Evolutionary conservation across 805 yeast species (phyloP), one percentile per base, ranked within the genome.

Genomic region (Candida verbasci): DNA sequence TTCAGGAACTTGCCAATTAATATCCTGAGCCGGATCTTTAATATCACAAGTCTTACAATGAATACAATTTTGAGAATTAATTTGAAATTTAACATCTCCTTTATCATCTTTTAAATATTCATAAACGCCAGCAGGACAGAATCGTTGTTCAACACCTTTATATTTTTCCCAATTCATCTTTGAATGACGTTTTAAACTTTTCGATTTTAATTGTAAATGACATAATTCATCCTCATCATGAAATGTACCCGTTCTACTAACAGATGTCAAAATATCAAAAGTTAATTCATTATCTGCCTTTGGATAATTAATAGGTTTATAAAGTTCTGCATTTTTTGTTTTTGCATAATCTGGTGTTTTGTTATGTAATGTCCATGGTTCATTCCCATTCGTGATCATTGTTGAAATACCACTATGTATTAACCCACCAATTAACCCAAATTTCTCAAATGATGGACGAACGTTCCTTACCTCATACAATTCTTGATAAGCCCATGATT

Each of bases 21-120:
- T 93, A 55, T 89, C 96, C 62, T 91, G 96, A 1, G 86, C 72
- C 6, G 98, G 98, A 8, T 83, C 94, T 62, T 93, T 93, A 59
- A 93, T 93, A 62, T 93, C 98, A 69, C 98, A 91, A 2, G 97
- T 91, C 63, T 93, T 93, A 68, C 98, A 93, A 61, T 93, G 98
- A 47, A 93, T 89, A 68, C 98, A 93, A 62, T 93, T 93, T 64
- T 93, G 98, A 15, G 95, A 78, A 64, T 93, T 93, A 62, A 93
- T 91, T 58, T 86, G 93, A 64, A 93, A 91, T 53, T 79, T 76
- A 24, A 70, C 47, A 14, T 58, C 57, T 22, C 71, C 65, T 7
- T 53, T 52, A 35, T 75, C 82, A 55, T 85, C 93, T 44, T 82
- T 80, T n/a, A 79, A 56, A 52, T 86, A 93, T 63, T 93, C 98